Evolutionary conservation across 1,284 basidiomycete genomes (phyloP), one percentile per base, ranked within the genome.

Genomic region (Ceraceosorus bombacis): DNA sequence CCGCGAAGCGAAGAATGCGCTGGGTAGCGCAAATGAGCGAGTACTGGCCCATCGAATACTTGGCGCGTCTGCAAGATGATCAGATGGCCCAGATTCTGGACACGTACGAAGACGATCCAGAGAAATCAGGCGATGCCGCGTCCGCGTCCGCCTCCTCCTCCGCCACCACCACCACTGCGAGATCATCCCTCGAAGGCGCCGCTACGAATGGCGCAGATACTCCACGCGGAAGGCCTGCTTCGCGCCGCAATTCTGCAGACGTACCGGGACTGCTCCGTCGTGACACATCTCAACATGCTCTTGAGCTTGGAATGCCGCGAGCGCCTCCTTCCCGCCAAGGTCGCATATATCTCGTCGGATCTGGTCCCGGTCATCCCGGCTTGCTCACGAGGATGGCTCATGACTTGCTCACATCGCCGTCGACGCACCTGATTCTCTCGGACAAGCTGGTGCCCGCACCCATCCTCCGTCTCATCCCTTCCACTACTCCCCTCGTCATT

Each of bases 361-460:
- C 91, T 4, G 93, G 94, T 0, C 91, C 94, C 0, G 94, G 94
- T 4, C 92, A 95, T 69, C 91, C 94, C 0, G 88, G 88, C 1
- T 83, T 97, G 9, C 85, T 97, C 52, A 97, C 94, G 1, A 80
- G 90, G 6, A 88, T 92, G 0, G 90, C 92, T 0, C 88, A 89
- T 68, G 83, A 83, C 15, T 85, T 88, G 0, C 83, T 98, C 52
- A 90, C 88, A 2, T 77, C 78, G 8, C 56, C 73, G 12, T 82
- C 85, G 7, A 89, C 91, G 0, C 85, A 93, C 64, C 81, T 96
- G 43, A 88, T 97, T 17, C 83, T 97, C 5, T 89, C 90, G 7
- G 94, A 97, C 81, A 98, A 98, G 76, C 87, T 98, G n/a, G 94
- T 97, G 0, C 94, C 94, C 0, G 83, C 87, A 6, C 85, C 87